Base-by-base conservation (phyloP, 495 filamentous ascomycete species). In the Bryoglossum gracile region DNA sequence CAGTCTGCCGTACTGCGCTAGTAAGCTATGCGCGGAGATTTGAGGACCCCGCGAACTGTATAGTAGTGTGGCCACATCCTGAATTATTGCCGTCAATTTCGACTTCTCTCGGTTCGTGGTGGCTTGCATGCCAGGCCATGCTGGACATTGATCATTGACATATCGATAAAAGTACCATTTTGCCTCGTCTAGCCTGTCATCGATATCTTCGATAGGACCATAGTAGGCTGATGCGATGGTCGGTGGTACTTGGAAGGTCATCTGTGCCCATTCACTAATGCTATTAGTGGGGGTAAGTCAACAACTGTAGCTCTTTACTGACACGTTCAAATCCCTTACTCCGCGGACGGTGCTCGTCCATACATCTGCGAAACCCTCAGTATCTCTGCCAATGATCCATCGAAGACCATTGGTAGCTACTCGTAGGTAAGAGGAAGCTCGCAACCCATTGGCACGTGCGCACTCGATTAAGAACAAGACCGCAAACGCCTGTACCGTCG, bases 391-490 rank as follows among this genome's bases (percentile, higher is more conserved):
- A 16, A 11, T 19, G 6, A 55, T 24, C 13, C 13, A 35, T 3
- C 40, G 21, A 22, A 61, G 23, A 32, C 10, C 47, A n/a, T 36
- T 51, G 5, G 50, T 50, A 0, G 66, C 64, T 16, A 63, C 41
- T 25, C 57, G 50, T 1, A 70, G 51, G 40, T 69, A 67, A 3
- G 65, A 60, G 3, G 61, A 46, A 13, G 62, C 67, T 18, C 55
- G 63, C 40, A 60, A 39, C 6, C 57, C 59, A 28, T 61, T 61
- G 11, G 50, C 58, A 22, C 60, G 55, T 14, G 58, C 54, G 41
- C 50, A 51, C 11, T 68, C 65, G 6, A 60, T 58, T 2, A 68
- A 53, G 37, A 61, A 68, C 58, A 66, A 61, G 19, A 68, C 46
- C 11, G 59, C 65, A 46, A 65, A 62, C 8, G 60, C 45, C 46